Evolutionary conservation across 2,329 filamentous ascomycete genomes (phyloP), one percentile per base, ranked within the genome.

Genomic region (Sclerotiophoma versabilis): DNA sequence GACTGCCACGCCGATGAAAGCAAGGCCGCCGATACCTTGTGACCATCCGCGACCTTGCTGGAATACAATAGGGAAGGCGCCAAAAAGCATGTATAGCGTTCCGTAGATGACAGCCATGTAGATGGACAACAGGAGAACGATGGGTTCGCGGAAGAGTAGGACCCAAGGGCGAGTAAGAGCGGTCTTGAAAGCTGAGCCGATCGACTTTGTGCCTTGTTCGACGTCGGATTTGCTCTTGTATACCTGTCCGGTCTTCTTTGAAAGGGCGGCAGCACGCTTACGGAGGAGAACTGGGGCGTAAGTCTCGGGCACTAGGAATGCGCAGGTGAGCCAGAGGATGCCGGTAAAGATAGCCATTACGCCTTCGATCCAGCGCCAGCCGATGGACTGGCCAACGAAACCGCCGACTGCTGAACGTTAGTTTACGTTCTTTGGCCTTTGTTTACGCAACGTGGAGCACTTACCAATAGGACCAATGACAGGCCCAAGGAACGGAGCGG

Each of bases 221-320:
- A 44, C 15, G 25, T 49, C 36, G 27, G 44, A 12, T 27, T 83
- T 83, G 4, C 83, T 37, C 81, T 87, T 87, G 72, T 55, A 72
- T 59, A 75, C 23, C 68, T 83, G 80, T 17, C 84, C 84, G 0
- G 84, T 88, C 33, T 83, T 73, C 64, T 82, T 84, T 45, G 87
- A 81, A 5, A 90, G 79, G 11, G 84, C 82, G 45, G 76, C 67
- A 2, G 86, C 86, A 5, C 87, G 84, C 23, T 81, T 83, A 45
- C 84, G 79, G 4, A 90, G 81, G 58, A 90, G 84, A 54, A 82
- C 87, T 3, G 80, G 76, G 0, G 80, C 73, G 54, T 79, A 84
- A 0, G 87, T 90, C 75, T 90, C 87, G 0, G 87, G 87, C 32
- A 81, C 51, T 12, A 53, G 19, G 4, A 61, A 33, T 1, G 39